A percentile compares a stretch with the other conserved stretches of the same genome.
Evolutionary conservation across 768 basidiomycete species (phyloP).

Genomic region (Rhodosporidiobolus odoratus): DNA sequence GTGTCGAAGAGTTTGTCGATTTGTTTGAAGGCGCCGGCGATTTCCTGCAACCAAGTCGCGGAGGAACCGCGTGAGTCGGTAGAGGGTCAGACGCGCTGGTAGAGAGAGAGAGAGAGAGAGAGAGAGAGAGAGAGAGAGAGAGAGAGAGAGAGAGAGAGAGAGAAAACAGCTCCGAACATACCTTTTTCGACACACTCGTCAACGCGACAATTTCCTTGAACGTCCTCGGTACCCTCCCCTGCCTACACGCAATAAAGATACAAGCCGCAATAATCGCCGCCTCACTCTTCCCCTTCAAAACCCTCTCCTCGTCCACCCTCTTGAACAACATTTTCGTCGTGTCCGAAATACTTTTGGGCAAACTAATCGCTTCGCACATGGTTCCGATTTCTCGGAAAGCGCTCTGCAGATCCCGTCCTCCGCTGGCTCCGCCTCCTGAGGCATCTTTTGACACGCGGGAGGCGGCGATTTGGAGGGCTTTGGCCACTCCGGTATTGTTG

Average conservation of each 20-base stretch:
- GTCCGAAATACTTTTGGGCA: conserved; percentile 88
- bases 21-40: conserved; percentile 41
- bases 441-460: conserved; percentile 60
- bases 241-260: conserved; percentile 94
- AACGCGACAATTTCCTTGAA: conserved; percentile 93
- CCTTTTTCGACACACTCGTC: conserved; percentile 88
- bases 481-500: conserved; percentile 85
- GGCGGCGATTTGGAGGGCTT: conserved; percentile 86
- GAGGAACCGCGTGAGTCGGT: no score
- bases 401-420: conserved; percentile 66
- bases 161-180: conserved; percentile 54
- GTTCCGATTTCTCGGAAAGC: conserved; percentile 86
- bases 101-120: conserved; percentile 54
- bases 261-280: conserved; percentile 94
- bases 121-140: conserved; percentile 61
- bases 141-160: conserved; percentile 69
- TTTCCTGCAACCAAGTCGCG: no score
- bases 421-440: conserved; percentile 63
- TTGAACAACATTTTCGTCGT: conserved; percentile 97
- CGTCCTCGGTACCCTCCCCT: conserved; percentile 89
- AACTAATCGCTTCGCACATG: conserved; percentile 92
- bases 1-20: conserved; percentile 51
- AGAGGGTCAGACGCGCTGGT: not conserved
- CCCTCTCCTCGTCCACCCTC: conserved; percentile 90
- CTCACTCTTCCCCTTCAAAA: conserved; percentile 81